These are phyloP conservation scores for Sodiomyces alkalinus DNA, from an alignment of 2,329 filamentous ascomycete genomes.

Conservation along the genomic window DNA sequence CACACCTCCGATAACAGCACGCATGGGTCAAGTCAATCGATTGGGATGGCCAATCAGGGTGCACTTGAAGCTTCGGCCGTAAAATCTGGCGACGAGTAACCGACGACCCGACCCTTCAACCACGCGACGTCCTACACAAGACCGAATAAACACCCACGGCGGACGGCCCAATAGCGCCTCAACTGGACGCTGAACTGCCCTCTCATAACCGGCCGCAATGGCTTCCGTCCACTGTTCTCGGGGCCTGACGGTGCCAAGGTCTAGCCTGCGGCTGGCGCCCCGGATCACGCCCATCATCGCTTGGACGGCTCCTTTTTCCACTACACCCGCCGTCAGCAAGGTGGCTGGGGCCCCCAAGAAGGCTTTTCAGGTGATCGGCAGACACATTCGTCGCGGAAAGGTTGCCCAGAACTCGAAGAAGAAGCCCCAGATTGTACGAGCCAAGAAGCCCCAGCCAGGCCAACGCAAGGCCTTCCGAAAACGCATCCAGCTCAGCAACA, in stretches of 20 bases:
- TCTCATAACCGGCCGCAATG: conserved; percentile 16
- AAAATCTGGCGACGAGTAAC: conserved; percentile 6
- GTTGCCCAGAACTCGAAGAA: conserved; percentile 25
- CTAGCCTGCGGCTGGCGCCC: conserved; percentile 15
- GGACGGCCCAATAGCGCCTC: conserved; percentile 4
- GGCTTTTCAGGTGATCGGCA: conserved; percentile 3
- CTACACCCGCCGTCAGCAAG: conserved; percentile 12
- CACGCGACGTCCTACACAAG: conserved; percentile 5
- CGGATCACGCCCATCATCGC: conserved; percentile 17
- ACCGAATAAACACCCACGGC: conserved; percentile 2
- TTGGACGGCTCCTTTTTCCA: conserved; percentile 26
- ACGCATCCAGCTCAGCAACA: conserved; percentile 82
- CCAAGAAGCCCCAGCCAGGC: conserved; percentile 50
- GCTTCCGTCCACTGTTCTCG: conserved; percentile 24
- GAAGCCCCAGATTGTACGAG: conserved; percentile 23
- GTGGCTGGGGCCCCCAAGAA: conserved; percentile 1
- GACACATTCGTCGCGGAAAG: conserved; percentile 9
- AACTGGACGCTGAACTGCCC: not conserved
- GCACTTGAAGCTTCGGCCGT: conserved; percentile 3
- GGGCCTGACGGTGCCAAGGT: conserved; percentile 22
- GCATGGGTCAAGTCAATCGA: no score
- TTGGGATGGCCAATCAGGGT: conserved; percentile 3
- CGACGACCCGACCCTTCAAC: conserved; percentile 3
- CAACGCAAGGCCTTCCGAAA: conserved; percentile 82
- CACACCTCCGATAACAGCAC: conserved; percentile 2